These are phyloP conservation scores for Suillus ampliporus DNA, from an alignment of 768 basidiomycete species.

Conservation along the genomic window DNA sequence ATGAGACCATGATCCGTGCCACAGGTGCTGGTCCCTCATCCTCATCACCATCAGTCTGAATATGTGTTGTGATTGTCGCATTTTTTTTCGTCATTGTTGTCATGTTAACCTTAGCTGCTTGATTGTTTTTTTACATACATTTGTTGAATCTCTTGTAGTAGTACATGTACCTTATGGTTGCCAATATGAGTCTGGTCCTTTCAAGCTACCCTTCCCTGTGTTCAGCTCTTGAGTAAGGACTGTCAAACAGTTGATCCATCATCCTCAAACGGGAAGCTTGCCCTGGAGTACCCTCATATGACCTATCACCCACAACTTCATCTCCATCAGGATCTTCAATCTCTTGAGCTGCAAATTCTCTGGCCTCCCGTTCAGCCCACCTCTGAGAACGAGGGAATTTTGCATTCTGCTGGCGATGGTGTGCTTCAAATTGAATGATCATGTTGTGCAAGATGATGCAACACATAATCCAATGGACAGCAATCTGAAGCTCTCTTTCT, in stretches of 20 bases:
- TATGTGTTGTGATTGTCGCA: not conserved
- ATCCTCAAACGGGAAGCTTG: no score
- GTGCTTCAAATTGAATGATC: constrained; percentile 5
- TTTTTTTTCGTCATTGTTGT: not conserved
- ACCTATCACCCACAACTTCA: no score
- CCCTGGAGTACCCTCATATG: not conserved
- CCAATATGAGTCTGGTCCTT: no score
- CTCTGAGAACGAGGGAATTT: not conserved
- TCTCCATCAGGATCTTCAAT: no score
- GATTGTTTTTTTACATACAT: not conserved
- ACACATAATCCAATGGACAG: constrained; percentile 8
- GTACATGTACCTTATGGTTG: no score
- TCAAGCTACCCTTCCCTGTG: no score
- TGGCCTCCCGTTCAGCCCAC: not conserved
- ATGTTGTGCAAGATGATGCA: constrained; percentile 14
- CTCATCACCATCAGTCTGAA: not conserved
- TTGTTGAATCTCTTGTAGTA: no score
- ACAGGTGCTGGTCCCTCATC: not conserved
- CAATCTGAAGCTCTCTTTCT: not conserved
- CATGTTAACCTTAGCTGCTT: not conserved
- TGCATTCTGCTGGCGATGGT: not conserved
- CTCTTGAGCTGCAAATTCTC: no score
- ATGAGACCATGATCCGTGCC: not conserved
- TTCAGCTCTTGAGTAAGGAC: no score
- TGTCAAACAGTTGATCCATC: no score